Evolutionary conservation across 2,329 filamentous ascomycete species (phyloP).

Genomic region (Plenodomus biglobosus): DNA sequence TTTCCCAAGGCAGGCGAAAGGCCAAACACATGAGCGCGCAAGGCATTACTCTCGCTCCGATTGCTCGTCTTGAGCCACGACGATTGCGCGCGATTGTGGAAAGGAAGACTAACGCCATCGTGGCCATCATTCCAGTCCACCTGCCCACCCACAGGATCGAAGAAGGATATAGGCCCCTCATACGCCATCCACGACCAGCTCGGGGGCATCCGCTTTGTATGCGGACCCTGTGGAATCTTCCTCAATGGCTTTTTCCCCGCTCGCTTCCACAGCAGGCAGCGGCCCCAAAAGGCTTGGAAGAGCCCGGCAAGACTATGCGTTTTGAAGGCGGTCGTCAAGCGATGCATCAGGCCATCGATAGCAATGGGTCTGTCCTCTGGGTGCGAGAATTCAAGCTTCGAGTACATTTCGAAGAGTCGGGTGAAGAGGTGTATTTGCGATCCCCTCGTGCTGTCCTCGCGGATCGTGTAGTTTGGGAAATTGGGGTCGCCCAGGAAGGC

Average conservation of each 20-base stretch:
- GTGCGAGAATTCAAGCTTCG: constrained; percentile 21
- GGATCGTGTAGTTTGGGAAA: constrained; percentile 9
- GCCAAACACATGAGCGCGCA: too few relatives aligned
- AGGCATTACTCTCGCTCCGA: too few relatives aligned
- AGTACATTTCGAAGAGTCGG: constrained; percentile 23
- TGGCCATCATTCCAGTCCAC: neutral
- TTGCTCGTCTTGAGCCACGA: too few relatives aligned
- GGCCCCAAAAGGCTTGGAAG: constrained; percentile 22
- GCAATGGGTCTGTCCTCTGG: neutral
- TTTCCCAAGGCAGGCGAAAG: too few relatives aligned
- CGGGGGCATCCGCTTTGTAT: neutral
- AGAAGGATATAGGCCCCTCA: constrained; percentile 12
- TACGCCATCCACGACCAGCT: constrained; percentile 21
- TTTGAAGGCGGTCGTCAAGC: constrained; percentile 20
- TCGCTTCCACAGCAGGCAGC: constrained; percentile 33
- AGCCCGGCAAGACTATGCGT: constrained; percentile 24
- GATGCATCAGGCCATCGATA: constrained; percentile 15
- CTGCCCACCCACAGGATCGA: neutral
- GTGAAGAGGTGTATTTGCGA: constrained; percentile 2
- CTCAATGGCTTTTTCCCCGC: constrained; percentile 2
- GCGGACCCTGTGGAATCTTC: too few relatives aligned
- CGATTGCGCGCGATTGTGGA: too few relatives aligned
- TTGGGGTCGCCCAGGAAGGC: constrained; percentile 30
- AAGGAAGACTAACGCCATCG: too few relatives aligned
- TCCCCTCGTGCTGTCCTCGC: neutral